Base-by-base conservation (phyloP, 176 grass and related monocot genomes). In the Rhynchospora breviuscula region DNA sequence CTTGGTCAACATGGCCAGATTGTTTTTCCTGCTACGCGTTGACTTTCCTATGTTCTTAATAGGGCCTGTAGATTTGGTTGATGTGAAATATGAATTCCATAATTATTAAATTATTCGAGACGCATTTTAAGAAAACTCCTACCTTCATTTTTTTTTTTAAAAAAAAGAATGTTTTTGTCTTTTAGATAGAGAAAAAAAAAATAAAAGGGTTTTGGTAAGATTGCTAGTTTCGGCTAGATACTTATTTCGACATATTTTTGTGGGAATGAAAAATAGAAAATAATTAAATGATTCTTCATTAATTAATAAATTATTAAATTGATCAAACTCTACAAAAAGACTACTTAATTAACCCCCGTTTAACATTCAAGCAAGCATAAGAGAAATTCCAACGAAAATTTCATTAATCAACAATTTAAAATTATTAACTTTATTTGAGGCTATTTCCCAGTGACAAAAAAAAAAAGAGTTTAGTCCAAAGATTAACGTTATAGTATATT, bases 31-130 rank as follows among this genome's bases (percentile, higher is more conserved):
- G 12, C 63, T 67, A 66, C 15, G 59, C 18, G 88, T 86, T 89
- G 84, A 89, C 87, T 82, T 67, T 81, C 64, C 13, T n/a, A 43
- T 43, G 1, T 68, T 67, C 29, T 35, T 67, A 40, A 40, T 40
- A 29, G 29, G 29, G 29, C 29, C 29, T 6, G 15, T 3, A 67
- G 29, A 67, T 67, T 66, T 67, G 13, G 64, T 35, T 67, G 64
- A 29, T 15, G 13, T 68, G 13, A 17, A 18, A 44, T 45, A 26
- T 44, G 13, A 69, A n/a, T 45, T 69, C 15, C 66, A 69, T 69
- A 69, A 69, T 17, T 67, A 67, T 67, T 11, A 12, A 52, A 35
- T 10, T 29, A 65, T 22, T 67, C 15, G 63, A 67, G 9, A 67
- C 15, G 0, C 7, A 52, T 52, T 12, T 52, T 52, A 52, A 62